Evolutionary conservation across 2,329 filamentous ascomycete species (phyloP), one percentile per base, ranked within the genome.

Genomic region (Stachybotrys chlorohalonatus): DNA sequence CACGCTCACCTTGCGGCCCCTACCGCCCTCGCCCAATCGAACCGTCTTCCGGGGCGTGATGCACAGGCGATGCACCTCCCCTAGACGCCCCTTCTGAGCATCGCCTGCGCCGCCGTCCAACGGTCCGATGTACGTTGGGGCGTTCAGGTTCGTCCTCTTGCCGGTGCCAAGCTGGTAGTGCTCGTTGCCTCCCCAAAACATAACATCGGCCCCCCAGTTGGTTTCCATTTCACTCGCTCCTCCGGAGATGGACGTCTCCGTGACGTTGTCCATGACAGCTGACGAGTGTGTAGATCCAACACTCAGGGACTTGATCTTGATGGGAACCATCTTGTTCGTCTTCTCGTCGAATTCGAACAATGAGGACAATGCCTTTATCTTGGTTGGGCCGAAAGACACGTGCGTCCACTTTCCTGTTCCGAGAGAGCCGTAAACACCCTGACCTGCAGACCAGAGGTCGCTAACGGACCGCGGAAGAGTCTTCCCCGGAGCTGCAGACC

Each of bases 101-200:
- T 86, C 86, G 0, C 77, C 80, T 51, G 66, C 62, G 11, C 80
- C 80, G 11, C 76, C 72, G 58, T 95, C 90, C 47, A 93, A 70
- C 13, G 90, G 87, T 36, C 84, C 82, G 53, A 96, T 90, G 66
- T 96, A 93, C 1, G 79, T 78, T 1, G 94, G 94, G 11, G 80
- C 78, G 53, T 83, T 82, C 9, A 88, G 66, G 65, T 97, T 97
- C 64, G 83, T 94, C 58, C 93, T 77, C 75, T 88, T 95, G 31
- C 94, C 92, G 1, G 88, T 96, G 11, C 94, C 94, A 31, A 99
- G 81, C 72, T 99, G 94, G 70, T 88, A 96, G 67, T 86, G 83
- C 73, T 97, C 92, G 64, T 97, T 99, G 53, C 90, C 90, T 58
- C 94, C 94, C 90, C 92, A 99, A 77, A 90, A 95, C 1, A 97